These are phyloP conservation scores for Penicillium sp. DNA, from an alignment of 2,329 filamentous ascomycete species.

Conservation along the genomic window DNA sequence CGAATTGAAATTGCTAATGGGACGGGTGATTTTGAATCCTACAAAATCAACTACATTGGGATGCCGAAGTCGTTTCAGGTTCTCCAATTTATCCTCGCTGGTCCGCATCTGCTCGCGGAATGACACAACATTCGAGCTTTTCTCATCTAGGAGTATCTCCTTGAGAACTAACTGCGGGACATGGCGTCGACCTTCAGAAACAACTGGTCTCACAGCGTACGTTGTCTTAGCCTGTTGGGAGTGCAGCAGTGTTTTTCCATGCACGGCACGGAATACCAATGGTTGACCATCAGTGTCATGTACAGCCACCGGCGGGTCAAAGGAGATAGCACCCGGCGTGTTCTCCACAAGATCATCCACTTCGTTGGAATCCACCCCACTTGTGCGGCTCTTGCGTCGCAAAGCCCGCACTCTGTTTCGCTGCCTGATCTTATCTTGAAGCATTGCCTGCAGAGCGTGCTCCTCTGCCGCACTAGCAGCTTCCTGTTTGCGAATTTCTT, in stretches of 20 bases:
- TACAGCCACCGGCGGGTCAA: constrained; percentile 51
- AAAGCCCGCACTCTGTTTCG: constrained; percentile 40
- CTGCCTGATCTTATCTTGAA: constrained; percentile 42
- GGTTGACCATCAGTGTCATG: constrained; percentile 64
- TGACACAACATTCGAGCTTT: constrained; percentile 58
- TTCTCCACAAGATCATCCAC: constrained; percentile 32
- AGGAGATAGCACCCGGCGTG: constrained; percentile 39
- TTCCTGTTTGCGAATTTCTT: constrained; percentile 47
- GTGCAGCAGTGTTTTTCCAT: constrained; percentile 66
- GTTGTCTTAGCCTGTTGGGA: constrained; percentile 64
- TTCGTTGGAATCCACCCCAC: constrained; percentile 31
- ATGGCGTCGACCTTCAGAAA: constrained; percentile 55
- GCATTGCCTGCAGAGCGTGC: constrained; percentile 37
- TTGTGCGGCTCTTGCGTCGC: constrained; percentile 40
- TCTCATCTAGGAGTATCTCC: constrained; percentile 61
- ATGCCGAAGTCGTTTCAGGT: constrained; percentile 72
- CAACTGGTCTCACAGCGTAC: constrained; percentile 68
- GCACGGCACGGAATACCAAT: constrained; percentile 68
- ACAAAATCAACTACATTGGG: constrained; percentile 75
- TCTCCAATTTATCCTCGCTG: constrained; percentile 74
- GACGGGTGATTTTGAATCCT: constrained; percentile 74
- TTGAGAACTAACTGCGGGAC: constrained; percentile 71
- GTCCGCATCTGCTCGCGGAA: constrained; percentile 75
- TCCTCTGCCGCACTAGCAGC: constrained; percentile 44
- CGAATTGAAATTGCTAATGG: constrained; percentile 41